Evolutionary conservation across 164 flowering plant species (phyloP).

Genomic region (Magnolia kwangsiensis): DNA sequence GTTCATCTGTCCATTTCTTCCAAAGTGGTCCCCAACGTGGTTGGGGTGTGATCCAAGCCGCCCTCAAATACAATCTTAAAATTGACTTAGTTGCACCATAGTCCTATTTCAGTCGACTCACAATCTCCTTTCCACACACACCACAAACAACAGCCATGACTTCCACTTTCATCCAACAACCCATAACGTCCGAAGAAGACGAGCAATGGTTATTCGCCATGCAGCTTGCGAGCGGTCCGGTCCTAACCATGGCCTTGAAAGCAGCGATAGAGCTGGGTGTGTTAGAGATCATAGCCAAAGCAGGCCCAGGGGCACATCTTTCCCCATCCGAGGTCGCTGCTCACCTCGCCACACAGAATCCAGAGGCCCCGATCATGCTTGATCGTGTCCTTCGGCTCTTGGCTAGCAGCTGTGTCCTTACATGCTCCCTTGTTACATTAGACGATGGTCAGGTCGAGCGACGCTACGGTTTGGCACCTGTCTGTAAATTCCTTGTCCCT

Average conservation of each 20-base stretch:
- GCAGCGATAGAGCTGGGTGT: constrained; percentile 67
- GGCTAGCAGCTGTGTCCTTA: constrained; percentile 57
- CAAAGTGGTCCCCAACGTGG: no score
- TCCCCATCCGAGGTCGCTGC: constrained; percentile 55
- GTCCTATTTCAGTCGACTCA: no score
- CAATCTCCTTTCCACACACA: neutral
- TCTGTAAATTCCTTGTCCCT: constrained; percentile 61
- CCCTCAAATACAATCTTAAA: no score
- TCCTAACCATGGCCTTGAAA: constrained; percentile 70
- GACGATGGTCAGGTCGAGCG: constrained; percentile 51
- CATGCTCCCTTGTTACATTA: constrained; percentile 30
- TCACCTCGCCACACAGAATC: constrained; percentile 58
- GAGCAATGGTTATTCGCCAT: constrained; percentile 57
- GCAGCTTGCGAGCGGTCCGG: constrained; percentile 57
- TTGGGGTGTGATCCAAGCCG: no score
- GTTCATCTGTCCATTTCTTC: no score
- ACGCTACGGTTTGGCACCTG: constrained; percentile 72
- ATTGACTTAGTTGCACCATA: no score
- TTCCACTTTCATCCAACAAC: constrained; percentile 1
- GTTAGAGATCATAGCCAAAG: constrained; percentile 60
- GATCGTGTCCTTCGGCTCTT: constrained; percentile 75
- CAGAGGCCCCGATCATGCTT: constrained; percentile 62
- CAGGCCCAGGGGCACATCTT: constrained; percentile 45
- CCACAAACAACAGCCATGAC: neutral
- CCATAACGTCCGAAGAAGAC: constrained; percentile 26